Percentiles rank a stretch among this genome's conserved stretches.
phyloP scores from a whole-genome alignment of 495 filamentous ascomycete genomes.

The Letharia columbiana region DNA sequence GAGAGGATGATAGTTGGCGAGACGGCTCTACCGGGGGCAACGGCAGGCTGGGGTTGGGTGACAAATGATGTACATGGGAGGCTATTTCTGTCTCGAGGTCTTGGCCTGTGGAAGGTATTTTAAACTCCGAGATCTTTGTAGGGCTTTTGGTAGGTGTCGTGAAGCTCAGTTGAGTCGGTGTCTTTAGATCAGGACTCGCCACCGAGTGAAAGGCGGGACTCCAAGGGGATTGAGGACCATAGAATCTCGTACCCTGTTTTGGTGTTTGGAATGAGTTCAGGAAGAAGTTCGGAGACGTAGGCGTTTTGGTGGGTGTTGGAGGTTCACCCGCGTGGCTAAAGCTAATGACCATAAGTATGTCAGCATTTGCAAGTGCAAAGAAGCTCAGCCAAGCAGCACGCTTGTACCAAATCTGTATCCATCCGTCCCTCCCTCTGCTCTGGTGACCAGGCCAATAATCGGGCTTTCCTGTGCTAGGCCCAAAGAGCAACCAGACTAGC shows the following conservation, averaged over 20 bases:
- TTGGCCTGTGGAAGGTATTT: slow-evolving; percentile 24
- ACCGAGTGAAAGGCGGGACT: slow-evolving; percentile 46
- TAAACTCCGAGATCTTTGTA: slow-evolving; percentile 26
- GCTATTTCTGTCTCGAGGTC: slow-evolving; percentile 39
- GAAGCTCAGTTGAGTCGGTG: slow-evolving; percentile 38
- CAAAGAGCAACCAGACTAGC: neutral
- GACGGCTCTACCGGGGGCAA: slow-evolving; percentile 51
- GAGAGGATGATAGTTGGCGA: slow-evolving; percentile 48
- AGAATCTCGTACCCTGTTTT: slow-evolving; percentile 48
- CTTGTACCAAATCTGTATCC: slow-evolving; percentile 7
- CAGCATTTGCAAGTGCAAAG: neutral
- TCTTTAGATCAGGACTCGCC: slow-evolving; percentile 46
- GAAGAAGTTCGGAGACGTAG: slow-evolving; percentile 55
- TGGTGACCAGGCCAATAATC: neutral
- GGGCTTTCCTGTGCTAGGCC: neutral
- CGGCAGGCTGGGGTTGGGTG: slow-evolving; percentile 42
- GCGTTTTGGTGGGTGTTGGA: slow-evolving; percentile 67
- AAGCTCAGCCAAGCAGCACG: slow-evolving; percentile 1
- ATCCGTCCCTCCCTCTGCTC: neutral
- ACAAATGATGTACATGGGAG: slow-evolving; percentile 51
- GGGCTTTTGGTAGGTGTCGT: slow-evolving; percentile 26
- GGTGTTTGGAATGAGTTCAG: slow-evolving; percentile 60
- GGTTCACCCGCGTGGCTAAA: slow-evolving; percentile 74
- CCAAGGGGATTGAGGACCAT: slow-evolving; percentile 45
- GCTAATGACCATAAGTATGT: slow-evolving; percentile 35